Conservation (phyloP, 805 yeast species). For the Lachancea waltii region DNA sequence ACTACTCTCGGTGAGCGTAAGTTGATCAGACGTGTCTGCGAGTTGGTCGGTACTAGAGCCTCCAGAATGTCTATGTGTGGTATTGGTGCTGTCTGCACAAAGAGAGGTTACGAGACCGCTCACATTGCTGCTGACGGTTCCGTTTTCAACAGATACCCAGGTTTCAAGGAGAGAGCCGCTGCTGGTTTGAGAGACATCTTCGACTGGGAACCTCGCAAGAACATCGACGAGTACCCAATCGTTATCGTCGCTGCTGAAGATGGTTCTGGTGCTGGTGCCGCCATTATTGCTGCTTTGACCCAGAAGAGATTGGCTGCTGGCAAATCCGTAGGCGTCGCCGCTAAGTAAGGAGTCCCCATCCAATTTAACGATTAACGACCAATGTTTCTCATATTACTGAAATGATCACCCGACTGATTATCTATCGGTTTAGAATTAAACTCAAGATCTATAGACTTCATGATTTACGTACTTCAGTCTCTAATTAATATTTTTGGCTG, state of each 20-base stretch:
- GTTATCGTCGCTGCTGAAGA: conserved; percentile 89
- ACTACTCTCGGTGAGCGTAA: conserved; percentile 76
- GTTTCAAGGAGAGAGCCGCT: conserved; percentile 84
- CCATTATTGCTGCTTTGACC: conserved; percentile 93
- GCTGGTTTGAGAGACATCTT: conserved; percentile 82
- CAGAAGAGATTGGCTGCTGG: conserved; percentile 69
- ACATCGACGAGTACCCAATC: conserved; percentile 61
- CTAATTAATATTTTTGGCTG: no score
- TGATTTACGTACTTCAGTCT: no score
- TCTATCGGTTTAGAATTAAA: no score
- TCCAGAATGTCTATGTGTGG: conserved; percentile 92
- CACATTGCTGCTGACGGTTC: conserved; percentile 98
- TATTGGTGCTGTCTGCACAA: conserved; percentile 86
- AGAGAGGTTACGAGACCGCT: conserved; percentile 68
- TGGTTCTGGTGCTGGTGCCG: conserved; percentile 99
- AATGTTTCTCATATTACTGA: neutral
- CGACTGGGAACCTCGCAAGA: conserved; percentile 53
- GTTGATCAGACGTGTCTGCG: conserved; percentile 75
- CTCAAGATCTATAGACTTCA: no score
- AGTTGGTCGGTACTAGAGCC: conserved; percentile 84
- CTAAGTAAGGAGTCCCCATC: neutral
- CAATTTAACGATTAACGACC: neutral
- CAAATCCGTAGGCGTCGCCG: conserved; percentile 53
- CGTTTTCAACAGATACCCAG: conserved; percentile 89
- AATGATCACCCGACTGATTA: neutral